Evolutionary conservation across 2,329 filamentous ascomycete genomes (phyloP).

Genomic region (Cryphonectria parasitica): DNA sequence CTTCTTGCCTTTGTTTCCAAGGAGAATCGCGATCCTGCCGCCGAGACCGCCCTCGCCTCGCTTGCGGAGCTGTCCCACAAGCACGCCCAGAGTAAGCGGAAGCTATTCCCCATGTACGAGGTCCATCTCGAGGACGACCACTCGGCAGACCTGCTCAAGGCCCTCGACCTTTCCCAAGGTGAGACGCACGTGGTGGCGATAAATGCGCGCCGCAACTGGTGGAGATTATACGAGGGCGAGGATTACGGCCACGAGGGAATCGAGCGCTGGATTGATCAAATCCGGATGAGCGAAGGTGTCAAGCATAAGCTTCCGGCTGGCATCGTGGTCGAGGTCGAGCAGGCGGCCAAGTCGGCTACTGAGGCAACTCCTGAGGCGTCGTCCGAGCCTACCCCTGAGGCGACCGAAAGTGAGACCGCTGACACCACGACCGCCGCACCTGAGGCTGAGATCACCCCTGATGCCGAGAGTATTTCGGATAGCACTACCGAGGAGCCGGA

Average conservation of each 20-base stretch:
- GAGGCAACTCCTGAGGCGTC: constrained; percentile 50
- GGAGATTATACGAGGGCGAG: constrained; percentile 68
- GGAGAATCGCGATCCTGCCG: constrained; percentile 49
- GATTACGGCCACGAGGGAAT: constrained; percentile 65
- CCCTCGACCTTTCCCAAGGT: constrained; percentile 61
- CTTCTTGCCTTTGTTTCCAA: constrained; percentile 74
- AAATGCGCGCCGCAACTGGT: constrained; percentile 87
- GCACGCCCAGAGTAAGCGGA: constrained; percentile 66
- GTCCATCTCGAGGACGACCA: constrained; percentile 67
- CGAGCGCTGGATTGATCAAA: constrained; percentile 87
- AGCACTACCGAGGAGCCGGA: constrained; percentile 31
- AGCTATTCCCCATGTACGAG: constrained; percentile 82
- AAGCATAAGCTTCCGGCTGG: constrained; percentile 75
- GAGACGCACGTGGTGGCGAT: constrained; percentile 77
- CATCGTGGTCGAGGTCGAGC: constrained; percentile 48
- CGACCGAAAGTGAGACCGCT: constrained; percentile 28
- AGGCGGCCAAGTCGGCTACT: constrained; percentile 40
- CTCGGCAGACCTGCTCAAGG: constrained; percentile 56
- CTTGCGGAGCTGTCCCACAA: constrained; percentile 78
- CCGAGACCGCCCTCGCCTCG: constrained; percentile 62
- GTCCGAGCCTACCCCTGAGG: constrained; percentile 38
- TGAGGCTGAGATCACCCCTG: constrained; percentile 30
- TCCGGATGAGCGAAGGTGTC: constrained; percentile 82
- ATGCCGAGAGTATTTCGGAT: constrained; percentile 27
- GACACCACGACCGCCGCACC: constrained; percentile 34